phyloP scores from a whole-genome alignment of 2,329 filamentous ascomycete species.

The Penicillium sp. region DNA sequence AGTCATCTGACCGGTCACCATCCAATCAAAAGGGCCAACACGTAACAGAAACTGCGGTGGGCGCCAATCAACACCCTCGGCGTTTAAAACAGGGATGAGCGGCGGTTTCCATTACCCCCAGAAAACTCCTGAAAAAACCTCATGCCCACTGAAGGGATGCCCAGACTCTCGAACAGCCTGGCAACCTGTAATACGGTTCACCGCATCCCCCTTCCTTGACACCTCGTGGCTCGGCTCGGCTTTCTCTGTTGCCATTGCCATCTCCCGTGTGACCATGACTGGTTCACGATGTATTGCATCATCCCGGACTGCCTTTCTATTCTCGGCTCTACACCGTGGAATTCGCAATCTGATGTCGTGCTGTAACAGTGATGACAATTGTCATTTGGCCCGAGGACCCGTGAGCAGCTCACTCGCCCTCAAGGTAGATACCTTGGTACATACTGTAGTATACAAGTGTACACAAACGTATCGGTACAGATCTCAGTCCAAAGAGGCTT shows the following conservation, averaged over 20 bases:
- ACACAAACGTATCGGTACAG: neutral
- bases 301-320: conserved; percentile 1
- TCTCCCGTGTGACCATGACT: conserved; percentile 7
- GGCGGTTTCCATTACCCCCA: conserved; percentile 30
- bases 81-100: conserved; percentile 13
- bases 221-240: conserved; percentile 14
- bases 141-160: conserved; percentile 5
- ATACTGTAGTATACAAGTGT: no score
- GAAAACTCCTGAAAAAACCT: conserved; percentile 22
- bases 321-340: neutral
- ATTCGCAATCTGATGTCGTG: neutral
- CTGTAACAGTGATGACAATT: conserved; percentile 1
- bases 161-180: conserved; percentile 12
- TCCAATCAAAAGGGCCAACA: conserved; percentile 25
- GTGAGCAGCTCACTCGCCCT: conserved; percentile 5
- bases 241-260: conserved; percentile 7
- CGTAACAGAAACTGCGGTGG: conserved; percentile 38
- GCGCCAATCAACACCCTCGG: conserved; percentile 28
- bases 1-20: conserved; percentile 10
- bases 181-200: conserved; percentile 10
- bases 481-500: neutral
- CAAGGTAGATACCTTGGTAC: neutral
- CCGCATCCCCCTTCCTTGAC: conserved; percentile 3
- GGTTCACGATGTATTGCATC: conserved; percentile 7
- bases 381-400: conserved; percentile 3